Evolutionary conservation across 129 eudicot genomes (phyloP), one percentile per base, ranked within the genome.

Genomic region (Artemisia argyi): DNA sequence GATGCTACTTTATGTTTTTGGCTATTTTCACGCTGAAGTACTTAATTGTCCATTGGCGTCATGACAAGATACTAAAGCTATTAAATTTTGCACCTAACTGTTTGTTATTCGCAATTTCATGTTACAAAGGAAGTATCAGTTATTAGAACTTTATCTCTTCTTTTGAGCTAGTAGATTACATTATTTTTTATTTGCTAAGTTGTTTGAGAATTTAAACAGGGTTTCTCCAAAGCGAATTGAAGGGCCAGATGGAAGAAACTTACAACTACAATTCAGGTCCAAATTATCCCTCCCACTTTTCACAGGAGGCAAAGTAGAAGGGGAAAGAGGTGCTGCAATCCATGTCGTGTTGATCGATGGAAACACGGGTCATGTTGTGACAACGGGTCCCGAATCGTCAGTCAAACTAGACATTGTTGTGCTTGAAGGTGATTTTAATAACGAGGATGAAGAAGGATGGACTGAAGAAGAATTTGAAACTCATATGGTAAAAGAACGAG

Each of bases 361-460:
- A 55, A 91, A 80, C 67, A 86, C 96, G 54, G 87, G 91, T 14
- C 96, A 76, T 65, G 80, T 95, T 52, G 88, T 95, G 39, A 84
- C 95, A 54, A 78, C 94, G 1, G 97, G 99, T 18, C 82, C 92
- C 1, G 99, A 88, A 80, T 88, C 99, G 28, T 88, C 87, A 0
- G 86, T 77, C 9, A 95, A 86, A 72, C 86, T 95, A 61, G 99
- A 95, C 57, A 74, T 91, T 46, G 97, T 95, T 30, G 97, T 95
- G 72, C 97, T 95, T 47, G 97, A 95, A 91, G 99, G 99, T 22
- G 99, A 95, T 85, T 95, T 95, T 74, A 95, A 88, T 70, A 85
- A 88, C 15, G 99, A 95, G 71, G 97, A 86, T 52, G 96, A 88
- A 54, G 96, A 91, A 56, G 92, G 87, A 11, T 95, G 99, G 99